Evolutionary conservation across 2,329 filamentous ascomycete genomes (phyloP).

Genomic region (Epichloe glyceriae): DNA sequence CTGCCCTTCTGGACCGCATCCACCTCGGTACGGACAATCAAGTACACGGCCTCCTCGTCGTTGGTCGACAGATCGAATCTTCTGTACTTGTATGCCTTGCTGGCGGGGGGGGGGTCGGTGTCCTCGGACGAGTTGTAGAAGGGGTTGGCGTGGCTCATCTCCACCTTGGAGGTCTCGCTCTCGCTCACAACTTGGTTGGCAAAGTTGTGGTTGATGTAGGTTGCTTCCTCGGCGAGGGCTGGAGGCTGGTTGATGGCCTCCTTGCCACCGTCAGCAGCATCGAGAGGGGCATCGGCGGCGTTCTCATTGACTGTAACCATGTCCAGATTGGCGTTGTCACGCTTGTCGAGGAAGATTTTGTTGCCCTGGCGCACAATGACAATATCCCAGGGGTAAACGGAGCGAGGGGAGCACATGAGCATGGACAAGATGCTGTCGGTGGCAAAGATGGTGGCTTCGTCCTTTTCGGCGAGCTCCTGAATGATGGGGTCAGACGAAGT

Average conservation of each 20-base stretch:
- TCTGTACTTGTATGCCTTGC: constrained; percentile 97
- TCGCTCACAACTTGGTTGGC: constrained; percentile 89
- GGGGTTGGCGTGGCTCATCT: constrained; percentile 82
- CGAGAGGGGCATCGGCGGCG: constrained; percentile 84
- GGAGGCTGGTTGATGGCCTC: constrained; percentile 89
- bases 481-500: constrained; percentile 94
- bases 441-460: constrained; percentile 92
- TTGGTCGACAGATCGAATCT: constrained; percentile 91
- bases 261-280: constrained; percentile 83
- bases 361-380: constrained; percentile 85
- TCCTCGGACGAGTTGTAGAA: constrained; percentile 95
- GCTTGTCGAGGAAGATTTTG: constrained; percentile 99
- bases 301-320: constrained; percentile 99
- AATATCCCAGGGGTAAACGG: constrained; percentile 96
- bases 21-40: constrained; percentile 88
- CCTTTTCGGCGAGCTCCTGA: constrained; percentile 89
- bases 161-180: constrained; percentile 61
- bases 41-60: constrained; percentile 84
- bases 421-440: constrained; percentile 96
- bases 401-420: constrained; percentile 96
- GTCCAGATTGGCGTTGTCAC: constrained; percentile 85
- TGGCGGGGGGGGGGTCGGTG: constrained; percentile 81
- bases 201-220: constrained; percentile 99
- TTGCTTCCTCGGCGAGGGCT: constrained; percentile 89
- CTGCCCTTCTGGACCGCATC: constrained; percentile 94